Evolutionary conservation across 2,329 filamentous ascomycete species (phyloP).

Genomic region (Aspergillus texensis): DNA sequence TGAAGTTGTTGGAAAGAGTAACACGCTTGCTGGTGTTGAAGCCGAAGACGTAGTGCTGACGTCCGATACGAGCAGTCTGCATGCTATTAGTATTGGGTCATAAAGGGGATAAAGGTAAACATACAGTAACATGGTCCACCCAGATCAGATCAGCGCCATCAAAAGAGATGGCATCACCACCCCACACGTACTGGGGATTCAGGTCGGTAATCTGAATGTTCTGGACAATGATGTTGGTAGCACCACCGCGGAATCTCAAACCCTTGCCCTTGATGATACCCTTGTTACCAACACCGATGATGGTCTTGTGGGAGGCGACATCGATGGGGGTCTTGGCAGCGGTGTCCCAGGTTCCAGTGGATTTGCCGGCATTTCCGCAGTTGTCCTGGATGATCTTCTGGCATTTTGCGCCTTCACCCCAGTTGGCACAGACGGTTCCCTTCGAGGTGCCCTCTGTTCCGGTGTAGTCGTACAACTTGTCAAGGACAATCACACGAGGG

Average conservation of each 20-base stretch:
- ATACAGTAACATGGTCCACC: slow-evolving; percentile 50
- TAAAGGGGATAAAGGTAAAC: not conserved
- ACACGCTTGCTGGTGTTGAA: slow-evolving; percentile 56
- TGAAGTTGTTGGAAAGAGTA: slow-evolving; percentile 62
- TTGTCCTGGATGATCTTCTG: slow-evolving; percentile 58
- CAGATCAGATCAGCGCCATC: slow-evolving; percentile 43
- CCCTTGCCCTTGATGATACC: slow-evolving; percentile 61
- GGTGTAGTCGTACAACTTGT: slow-evolving; percentile 45
- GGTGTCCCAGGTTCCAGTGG: slow-evolving; percentile 49
- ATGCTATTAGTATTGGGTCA: not conserved
- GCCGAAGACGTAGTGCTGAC: slow-evolving; percentile 63
- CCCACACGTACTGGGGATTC: slow-evolving; percentile 60
- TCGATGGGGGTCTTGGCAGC: slow-evolving; percentile 53
- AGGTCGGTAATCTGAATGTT: slow-evolving; percentile 55
- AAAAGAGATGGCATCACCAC: slow-evolving; percentile 58
- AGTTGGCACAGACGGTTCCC: slow-evolving; percentile 28
- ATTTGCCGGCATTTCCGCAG: slow-evolving; percentile 57
- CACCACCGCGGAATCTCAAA: slow-evolving; percentile 45
- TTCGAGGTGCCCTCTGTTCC: slow-evolving; percentile 18
- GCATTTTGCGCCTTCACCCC: slow-evolving; percentile 34
- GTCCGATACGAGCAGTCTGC: slow-evolving; percentile 57
- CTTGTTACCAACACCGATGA: slow-evolving; percentile 54
- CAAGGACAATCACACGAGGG: slow-evolving; percentile 61
- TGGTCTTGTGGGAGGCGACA: slow-evolving; percentile 58
- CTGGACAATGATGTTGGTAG: slow-evolving; percentile 61